These are phyloP conservation scores for Trichoderma hamatum DNA, from an alignment of 2,329 filamentous ascomycete genomes.

Conservation along the genomic window DNA sequence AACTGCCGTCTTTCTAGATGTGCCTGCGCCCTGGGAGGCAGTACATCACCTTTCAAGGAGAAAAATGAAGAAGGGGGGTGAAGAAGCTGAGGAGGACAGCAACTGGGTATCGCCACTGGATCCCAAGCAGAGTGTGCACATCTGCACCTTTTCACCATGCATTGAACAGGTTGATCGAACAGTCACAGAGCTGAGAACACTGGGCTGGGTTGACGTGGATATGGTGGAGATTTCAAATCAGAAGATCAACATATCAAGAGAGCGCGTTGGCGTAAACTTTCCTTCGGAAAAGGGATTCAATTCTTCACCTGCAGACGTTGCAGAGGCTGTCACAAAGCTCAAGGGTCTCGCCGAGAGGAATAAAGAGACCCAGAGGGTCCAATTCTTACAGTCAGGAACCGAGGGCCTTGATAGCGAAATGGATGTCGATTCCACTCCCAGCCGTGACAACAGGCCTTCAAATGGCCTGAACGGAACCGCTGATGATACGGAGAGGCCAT, in stretches of 20 bases:
- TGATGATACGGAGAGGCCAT: conserved; percentile 53
- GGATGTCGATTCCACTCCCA: conserved; percentile 42
- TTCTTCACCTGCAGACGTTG: conserved; percentile 70
- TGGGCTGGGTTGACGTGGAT: conserved; percentile 88
- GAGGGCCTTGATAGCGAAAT: conserved; percentile 45
- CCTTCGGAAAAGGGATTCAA: conserved; percentile 71
- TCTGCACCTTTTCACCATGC: conserved; percentile 96
- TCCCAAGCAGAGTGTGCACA: conserved; percentile 69
- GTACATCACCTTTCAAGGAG: conserved; percentile 72
- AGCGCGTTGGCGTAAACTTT: conserved; percentile 72
- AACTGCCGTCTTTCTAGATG: conserved; percentile 75
- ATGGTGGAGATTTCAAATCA: conserved; percentile 89
- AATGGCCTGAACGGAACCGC: conserved; percentile 33
- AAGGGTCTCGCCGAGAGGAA: conserved; percentile 72
- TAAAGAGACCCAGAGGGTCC: conserved; percentile 62
- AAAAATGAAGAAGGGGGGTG: conserved; percentile 34
- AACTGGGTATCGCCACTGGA: conserved; percentile 67
- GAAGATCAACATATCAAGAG: conserved; percentile 78
- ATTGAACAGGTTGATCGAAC: conserved; percentile 94
- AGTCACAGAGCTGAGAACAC: conserved; percentile 73
- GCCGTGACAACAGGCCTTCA: conserved; percentile 25
- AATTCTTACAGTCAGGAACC: conserved; percentile 34
- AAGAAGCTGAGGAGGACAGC: conserved; percentile 32
- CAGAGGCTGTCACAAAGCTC: conserved; percentile 75
- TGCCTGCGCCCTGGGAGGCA: conserved; percentile 81